A percentile compares a stretch with the other conserved stretches of the same genome.
These are phyloP conservation scores for Lactarius evosmus DNA, from an alignment of 768 basidiomycete genomes.

Conservation along the genomic window DNA sequence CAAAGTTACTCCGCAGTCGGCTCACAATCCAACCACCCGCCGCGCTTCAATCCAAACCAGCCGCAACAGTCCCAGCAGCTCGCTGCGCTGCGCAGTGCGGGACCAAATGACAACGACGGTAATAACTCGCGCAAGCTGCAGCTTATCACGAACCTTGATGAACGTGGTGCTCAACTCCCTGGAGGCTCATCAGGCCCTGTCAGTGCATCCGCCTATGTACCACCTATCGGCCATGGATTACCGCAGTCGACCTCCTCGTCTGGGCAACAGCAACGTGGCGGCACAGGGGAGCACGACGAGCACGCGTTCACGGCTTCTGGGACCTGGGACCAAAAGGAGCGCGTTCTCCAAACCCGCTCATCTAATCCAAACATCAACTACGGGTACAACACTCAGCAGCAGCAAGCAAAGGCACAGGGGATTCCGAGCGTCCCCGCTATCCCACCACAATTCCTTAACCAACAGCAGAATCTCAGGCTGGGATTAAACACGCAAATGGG, in stretches of 20 bases:
- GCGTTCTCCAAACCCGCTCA: slow-evolving; percentile 49
- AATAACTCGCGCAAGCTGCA: slow-evolving; percentile 49
- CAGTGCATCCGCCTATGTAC: slow-evolving; percentile 47
- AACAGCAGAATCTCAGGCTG: slow-evolving; percentile 31
- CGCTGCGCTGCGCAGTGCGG: slow-evolving; percentile 41
- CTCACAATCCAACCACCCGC: slow-evolving; percentile 60
- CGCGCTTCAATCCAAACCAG: slow-evolving; percentile 53
- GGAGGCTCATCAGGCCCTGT: slow-evolving; percentile 45
- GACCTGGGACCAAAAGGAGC: slow-evolving; percentile 67
- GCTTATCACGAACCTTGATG: slow-evolving; percentile 61
- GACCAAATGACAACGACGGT: slow-evolving; percentile 38
- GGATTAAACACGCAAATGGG: slow-evolving; percentile 32
- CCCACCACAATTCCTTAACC: slow-evolving; percentile 69
- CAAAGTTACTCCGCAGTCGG: slow-evolving; percentile 34
- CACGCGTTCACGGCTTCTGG: slow-evolving; percentile 39
- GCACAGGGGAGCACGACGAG: slow-evolving; percentile 33
- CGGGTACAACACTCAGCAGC: slow-evolving; percentile 42
- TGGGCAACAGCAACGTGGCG: slow-evolving; percentile 31
- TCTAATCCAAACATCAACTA: slow-evolving; percentile 73
- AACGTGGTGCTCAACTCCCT: slow-evolving; percentile 54
- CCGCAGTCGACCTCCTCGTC: slow-evolving; percentile 33
- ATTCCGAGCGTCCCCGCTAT: slow-evolving; percentile 71
- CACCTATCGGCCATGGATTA: slow-evolving; percentile 42
- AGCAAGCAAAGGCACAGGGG: slow-evolving; percentile 33
- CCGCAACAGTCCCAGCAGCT: slow-evolving; percentile 47